Percentiles rank a stretch among this genome's conserved stretches.
These are phyloP conservation scores for Arabidopsis arenosa DNA, from an alignment of 345 rosid species.

Conservation along the genomic window DNA sequence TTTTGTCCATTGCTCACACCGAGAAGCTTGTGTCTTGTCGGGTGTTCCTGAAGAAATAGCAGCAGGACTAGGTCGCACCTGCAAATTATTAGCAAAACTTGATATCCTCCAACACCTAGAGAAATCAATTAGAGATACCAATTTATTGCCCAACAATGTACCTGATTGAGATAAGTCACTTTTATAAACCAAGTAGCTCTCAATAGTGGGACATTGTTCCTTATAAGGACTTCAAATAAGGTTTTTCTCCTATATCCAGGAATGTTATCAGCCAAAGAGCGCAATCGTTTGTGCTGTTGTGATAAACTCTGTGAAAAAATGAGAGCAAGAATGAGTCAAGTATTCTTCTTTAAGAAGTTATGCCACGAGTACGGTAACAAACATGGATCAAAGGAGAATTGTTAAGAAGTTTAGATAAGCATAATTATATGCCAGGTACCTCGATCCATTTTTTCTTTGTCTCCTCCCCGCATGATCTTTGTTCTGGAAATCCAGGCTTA, in stretches of 20 bases:
- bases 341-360: slow-evolving; percentile 15
- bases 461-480: slow-evolving; percentile 76
- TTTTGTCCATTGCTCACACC: slow-evolving; percentile 95
- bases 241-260: slow-evolving; percentile 81
- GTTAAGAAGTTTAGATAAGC: slow-evolving; percentile 20
- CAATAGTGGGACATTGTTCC: slow-evolving; percentile 91
- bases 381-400: slow-evolving; percentile 16
- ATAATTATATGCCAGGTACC: slow-evolving; percentile 54
- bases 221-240: slow-evolving; percentile 88
- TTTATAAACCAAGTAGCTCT: slow-evolving; percentile 98
- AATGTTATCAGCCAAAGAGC: slow-evolving; percentile 89
- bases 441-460: slow-evolving; percentile 94
- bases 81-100: slow-evolving; percentile 51
- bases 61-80: slow-evolving; percentile 78
- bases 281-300: slow-evolving; percentile 83
- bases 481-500: slow-evolving; percentile 93
- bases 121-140: not conserved
- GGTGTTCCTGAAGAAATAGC: slow-evolving; percentile 68
- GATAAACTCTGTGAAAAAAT: slow-evolving; percentile 66
- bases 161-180: slow-evolving; percentile 98
- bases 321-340: slow-evolving; percentile 30
- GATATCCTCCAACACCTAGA: slow-evolving; percentile 31
- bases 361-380: slow-evolving; percentile 13
- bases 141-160: slow-evolving; percentile 34
- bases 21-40: slow-evolving; percentile 66